Conservation (phyloP, 352 stramenopile species). For the Phytophthora uliginosa region DNA sequence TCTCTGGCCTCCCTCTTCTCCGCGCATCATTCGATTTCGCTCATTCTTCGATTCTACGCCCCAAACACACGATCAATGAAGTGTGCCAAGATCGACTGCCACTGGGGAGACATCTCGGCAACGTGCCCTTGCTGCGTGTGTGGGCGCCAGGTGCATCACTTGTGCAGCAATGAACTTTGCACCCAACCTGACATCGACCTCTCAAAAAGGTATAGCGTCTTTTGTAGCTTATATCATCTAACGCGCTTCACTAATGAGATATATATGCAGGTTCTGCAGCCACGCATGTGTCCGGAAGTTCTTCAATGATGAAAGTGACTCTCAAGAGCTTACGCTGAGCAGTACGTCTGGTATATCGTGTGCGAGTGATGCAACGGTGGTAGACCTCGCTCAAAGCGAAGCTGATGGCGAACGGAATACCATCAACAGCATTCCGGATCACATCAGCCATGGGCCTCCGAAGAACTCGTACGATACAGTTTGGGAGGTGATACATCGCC, state of each 20-base stretch:
- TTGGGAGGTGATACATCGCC: no score
- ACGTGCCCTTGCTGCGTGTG: background rate
- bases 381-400: no score
- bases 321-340: no score
- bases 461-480: no score
- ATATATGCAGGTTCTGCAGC: background rate
- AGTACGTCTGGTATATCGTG: no score
- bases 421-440: no score
- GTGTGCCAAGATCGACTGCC: background rate
- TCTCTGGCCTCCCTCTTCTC: no score
- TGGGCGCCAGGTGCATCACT: background rate
- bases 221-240: background rate
- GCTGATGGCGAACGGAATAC: no score
- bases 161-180: background rate
- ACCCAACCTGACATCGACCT: background rate
- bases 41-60: background rate
- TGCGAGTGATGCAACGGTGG: no score
- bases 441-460: no score
- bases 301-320: background rate
- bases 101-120: background rate
- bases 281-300: background rate
- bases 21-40: background rate
- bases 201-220: background rate
- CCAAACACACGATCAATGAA: background rate
- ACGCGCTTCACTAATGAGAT: background rate